Conservation (phyloP, 208 protist genomes). For the Crithidia acanthocephali region DNA sequence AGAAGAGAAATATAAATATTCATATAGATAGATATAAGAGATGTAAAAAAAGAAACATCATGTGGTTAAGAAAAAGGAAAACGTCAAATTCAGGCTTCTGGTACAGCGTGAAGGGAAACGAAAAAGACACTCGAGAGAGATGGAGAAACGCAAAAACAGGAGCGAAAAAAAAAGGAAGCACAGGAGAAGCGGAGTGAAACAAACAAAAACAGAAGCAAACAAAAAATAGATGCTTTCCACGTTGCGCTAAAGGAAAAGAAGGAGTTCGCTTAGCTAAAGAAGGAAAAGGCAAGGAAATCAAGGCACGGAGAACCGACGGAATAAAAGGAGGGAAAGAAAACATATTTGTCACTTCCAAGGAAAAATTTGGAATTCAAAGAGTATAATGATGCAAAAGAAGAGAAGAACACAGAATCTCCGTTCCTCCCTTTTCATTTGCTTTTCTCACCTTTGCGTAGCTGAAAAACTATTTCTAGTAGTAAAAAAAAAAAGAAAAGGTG, state of each 20-base stretch:
- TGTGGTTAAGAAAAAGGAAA: neutral
- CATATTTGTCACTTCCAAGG: neutral
- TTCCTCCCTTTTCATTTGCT: neutral
- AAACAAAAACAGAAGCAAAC: constrained; percentile 10
- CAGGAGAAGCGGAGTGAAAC: constrained; percentile 8
- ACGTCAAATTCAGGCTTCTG: no score
- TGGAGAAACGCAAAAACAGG: neutral
- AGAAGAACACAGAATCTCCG: neutral
- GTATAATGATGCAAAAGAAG: neutral
- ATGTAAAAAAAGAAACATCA: neutral
- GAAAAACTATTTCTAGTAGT: neutral
- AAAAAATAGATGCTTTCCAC: constrained; percentile 4
- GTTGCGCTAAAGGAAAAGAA: neutral
- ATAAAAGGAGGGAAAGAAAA: neutral
- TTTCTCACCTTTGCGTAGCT: neutral
- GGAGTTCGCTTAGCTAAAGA: constrained; percentile 6
- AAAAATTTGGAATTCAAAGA: neutral
- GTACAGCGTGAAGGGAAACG: neutral
- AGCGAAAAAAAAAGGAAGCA: constrained; percentile 8
- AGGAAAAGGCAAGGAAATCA: neutral
- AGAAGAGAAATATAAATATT: no score
- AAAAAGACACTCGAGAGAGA: neutral
- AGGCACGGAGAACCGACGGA: neutral
- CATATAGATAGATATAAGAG: no score
- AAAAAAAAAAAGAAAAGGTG: no score